A percentile compares a stretch with the other conserved stretches of the same genome.
Conservation (phyloP, 2,329 filamentous ascomycete genomes). For the Paecilomyces dactylethromorphus region DNA sequence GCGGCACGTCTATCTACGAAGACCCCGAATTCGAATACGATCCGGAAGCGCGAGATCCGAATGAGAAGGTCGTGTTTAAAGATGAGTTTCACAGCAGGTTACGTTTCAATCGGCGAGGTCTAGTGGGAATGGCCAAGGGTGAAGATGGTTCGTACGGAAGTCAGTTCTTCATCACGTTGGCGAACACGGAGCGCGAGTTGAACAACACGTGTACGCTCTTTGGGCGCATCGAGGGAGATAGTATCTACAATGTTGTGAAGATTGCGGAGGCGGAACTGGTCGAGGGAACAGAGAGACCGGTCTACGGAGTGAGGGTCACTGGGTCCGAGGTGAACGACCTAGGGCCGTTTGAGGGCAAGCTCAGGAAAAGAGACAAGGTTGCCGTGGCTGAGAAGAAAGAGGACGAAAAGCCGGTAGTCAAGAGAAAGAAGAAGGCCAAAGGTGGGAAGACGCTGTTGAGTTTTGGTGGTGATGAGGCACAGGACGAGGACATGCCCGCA, state of each 20-base stretch:
- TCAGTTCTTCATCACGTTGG: slow-evolving; percentile 95
- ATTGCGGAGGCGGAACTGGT: slow-evolving; percentile 84
- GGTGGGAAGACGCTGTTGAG: slow-evolving; percentile 39
- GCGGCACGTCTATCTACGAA: slow-evolving; percentile 88
- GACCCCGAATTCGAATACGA: slow-evolving; percentile 55
- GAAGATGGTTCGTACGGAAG: slow-evolving; percentile 74
- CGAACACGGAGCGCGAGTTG: slow-evolving; percentile 70
- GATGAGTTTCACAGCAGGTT: slow-evolving; percentile 91
- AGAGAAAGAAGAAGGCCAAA: slow-evolving; percentile 37
- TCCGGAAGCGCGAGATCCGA: slow-evolving; percentile 39
- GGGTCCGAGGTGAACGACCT: slow-evolving; percentile 40
- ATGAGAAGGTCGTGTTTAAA: slow-evolving; percentile 59
- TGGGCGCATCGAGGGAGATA: slow-evolving; percentile 84
- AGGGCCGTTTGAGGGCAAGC: slow-evolving; percentile 38
- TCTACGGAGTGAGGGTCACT: slow-evolving; percentile 74
- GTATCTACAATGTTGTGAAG: slow-evolving; percentile 90
- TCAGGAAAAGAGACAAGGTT: slow-evolving; percentile 34
- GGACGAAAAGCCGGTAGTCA: slow-evolving; percentile 22
- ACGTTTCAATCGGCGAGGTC: slow-evolving; percentile 83
- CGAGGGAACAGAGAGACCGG: slow-evolving; percentile 70
- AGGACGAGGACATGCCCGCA: slow-evolving; percentile 28
- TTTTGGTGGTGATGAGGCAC: slow-evolving; percentile 39
- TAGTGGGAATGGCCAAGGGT: slow-evolving; percentile 90
- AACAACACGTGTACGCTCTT: slow-evolving; percentile 90
- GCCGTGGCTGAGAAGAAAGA: slow-evolving; percentile 19